Evolutionary conservation across 306 rosid genomes (phyloP), one percentile per base, ranked within the genome.

Genomic region (Acacia confusa): DNA sequence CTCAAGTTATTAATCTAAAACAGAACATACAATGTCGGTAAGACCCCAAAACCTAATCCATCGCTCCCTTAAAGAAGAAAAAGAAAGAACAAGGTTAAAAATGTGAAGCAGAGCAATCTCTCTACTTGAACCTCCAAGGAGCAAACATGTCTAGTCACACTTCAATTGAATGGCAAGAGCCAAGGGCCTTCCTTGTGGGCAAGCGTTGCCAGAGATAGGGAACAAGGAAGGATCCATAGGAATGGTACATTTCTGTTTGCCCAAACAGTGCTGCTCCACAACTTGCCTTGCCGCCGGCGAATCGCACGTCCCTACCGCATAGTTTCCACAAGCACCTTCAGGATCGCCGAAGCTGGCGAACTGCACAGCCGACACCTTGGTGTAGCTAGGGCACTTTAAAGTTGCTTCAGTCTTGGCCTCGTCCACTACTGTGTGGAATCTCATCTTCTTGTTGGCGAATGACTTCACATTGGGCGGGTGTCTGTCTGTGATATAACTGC

Each of bases 301-400:
- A 53, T 82, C 16, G 85, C 98, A 95, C 14, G 70, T 84, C 0
- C 99, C 99, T 22, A 69, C 0, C 4, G 0, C 3, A 34, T 9
- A 93, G 22, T 0, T 3, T 69, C 99, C 99, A 57, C 99, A 95
- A 0, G 6, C 16, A 19, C 99, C 99, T 0, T 16, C 15, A 2
- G 98, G 92, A 40, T 89, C 83, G 1, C 99, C 99, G 2, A 60
- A 95, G 92, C 98, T 92, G 9, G 94, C 96, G 20, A 95, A 95
- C 4, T 95, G 90, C 2, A 95, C 79, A 0, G 83, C 81, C 0
- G 28, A 61, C 15, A 95, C 88, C 85, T 80, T 88, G 58, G 86
- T 90, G 55, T 32, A 6, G 27, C 44, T 19, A 5, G 89, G 75
- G 47, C 99, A 95, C 40, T 24, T 76, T 32, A 95, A 80, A 4